Evolutionary conservation across 78 protist species (phyloP).

Genomic region (Dictyostelium intermedium): DNA sequence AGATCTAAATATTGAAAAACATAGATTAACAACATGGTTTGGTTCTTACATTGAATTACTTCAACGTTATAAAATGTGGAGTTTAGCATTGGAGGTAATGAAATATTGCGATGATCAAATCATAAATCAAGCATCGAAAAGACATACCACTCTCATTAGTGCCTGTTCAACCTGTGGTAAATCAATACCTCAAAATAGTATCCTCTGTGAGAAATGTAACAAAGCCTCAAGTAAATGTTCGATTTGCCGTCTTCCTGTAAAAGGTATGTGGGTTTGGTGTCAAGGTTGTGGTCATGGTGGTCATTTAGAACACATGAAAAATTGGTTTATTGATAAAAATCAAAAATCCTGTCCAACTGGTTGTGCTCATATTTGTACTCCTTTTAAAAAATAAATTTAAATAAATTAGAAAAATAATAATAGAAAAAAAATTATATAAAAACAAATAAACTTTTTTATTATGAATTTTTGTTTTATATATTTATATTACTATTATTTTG

Average conservation of each 20-base stretch:
- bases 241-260: slow-evolving; percentile 56
- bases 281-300: slow-evolving; percentile 91
- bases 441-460: not conserved
- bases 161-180: slow-evolving; percentile 54
- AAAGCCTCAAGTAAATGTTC: slow-evolving; percentile 29
- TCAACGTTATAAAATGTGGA: slow-evolving; percentile 73
- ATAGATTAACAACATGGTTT: slow-evolving; percentile 11
- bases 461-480: not conserved
- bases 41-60: slow-evolving; percentile 43
- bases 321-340: slow-evolving; percentile 67
- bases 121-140: not conserved
- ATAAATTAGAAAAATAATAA: not conserved
- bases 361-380: slow-evolving; percentile 79
- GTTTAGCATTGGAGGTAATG: slow-evolving; percentile 31
- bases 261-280: slow-evolving; percentile 83
- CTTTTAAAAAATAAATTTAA: not conserved
- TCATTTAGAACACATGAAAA: slow-evolving; percentile 65
- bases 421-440: not conserved
- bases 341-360: slow-evolving; percentile 76
- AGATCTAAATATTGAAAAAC: not conserved
- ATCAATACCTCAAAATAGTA: slow-evolving; percentile 15
- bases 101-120: slow-evolving; percentile 46
- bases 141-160: slow-evolving; percentile 21
- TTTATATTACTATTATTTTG: not conserved
- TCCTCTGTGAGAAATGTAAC: slow-evolving; percentile 52